Evolutionary conservation across 805 yeast genomes (phyloP).

Genomic region (Candida ponderosae): DNA sequence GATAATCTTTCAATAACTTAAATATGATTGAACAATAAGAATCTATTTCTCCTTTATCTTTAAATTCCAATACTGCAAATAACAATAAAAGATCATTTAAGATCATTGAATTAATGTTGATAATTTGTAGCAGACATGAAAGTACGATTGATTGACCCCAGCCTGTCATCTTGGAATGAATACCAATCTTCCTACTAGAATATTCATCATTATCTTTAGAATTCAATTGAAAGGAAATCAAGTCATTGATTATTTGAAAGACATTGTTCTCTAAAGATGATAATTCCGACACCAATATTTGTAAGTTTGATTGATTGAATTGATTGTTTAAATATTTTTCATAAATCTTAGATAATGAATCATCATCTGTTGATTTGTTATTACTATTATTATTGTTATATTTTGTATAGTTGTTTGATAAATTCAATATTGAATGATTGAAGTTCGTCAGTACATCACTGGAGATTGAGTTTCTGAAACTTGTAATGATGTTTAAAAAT

Average conservation of each 20-base stretch:
- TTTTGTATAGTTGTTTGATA: constrained; percentile 29
- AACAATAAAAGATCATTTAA: constrained; percentile 25
- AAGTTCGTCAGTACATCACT: constrained; percentile 26
- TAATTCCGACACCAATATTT: constrained; percentile 31
- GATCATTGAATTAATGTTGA: constrained; percentile 22
- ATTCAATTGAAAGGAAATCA: constrained; percentile 23
- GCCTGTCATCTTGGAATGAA: constrained; percentile 7
- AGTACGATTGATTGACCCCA: constrained; percentile 16
- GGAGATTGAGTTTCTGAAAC: constrained; percentile 33
- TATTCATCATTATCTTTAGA: too few relatives aligned
- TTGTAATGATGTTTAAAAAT: constrained; percentile 25
- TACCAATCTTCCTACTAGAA: not conserved
- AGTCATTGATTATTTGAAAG: constrained; percentile 27
- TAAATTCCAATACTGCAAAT: constrained; percentile 30
- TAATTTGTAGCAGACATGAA: constrained; percentile 20
- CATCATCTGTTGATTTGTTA: constrained; percentile 24
- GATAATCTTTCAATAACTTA: constrained; percentile 10
- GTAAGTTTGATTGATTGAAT: constrained; percentile 30
- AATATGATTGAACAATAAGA: constrained; percentile 11
- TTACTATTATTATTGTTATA: constrained; percentile 24
- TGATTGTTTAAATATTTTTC: constrained; percentile 30
- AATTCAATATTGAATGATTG: constrained; percentile 26
- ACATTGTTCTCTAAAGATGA: constrained; percentile 27
- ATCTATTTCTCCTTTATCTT: constrained; percentile 16
- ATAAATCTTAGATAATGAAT: constrained; percentile 28